phyloP scores from a whole-genome alignment of 2,329 filamentous ascomycete genomes.

The Aspergillus sp. region DNA sequence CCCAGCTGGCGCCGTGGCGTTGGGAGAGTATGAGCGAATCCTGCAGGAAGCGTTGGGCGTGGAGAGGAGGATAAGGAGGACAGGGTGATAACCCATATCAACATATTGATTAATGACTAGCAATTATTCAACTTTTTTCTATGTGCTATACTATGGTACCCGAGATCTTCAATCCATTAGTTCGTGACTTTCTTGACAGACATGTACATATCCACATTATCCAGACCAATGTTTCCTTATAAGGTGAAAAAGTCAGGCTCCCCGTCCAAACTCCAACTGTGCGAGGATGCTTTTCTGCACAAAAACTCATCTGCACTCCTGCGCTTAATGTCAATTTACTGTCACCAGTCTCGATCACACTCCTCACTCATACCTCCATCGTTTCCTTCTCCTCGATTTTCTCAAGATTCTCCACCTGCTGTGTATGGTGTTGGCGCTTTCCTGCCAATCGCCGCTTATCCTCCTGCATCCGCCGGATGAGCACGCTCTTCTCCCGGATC shows the following conservation, averaged over 20 bases:
- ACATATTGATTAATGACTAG: neutral
- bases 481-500: conserved; percentile 57
- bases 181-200: neutral
- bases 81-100: neutral
- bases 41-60: conserved; percentile 46
- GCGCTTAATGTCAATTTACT: neutral
- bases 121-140: neutral
- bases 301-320: neutral
- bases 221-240: conserved; percentile 4
- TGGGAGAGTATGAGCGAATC: conserved; percentile 70
- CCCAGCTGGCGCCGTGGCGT: conserved; percentile 70
- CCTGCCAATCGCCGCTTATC: conserved; percentile 52
- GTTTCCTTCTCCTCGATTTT: conserved; percentile 23
- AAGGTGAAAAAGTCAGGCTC: neutral
- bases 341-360: too few relatives aligned
- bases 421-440: conserved; percentile 34
- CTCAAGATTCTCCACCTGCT: conserved; percentile 15
- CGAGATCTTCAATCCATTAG: neutral
- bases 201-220: neutral
- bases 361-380: conserved; percentile 14
- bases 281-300: conserved; percentile 16
- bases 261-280: conserved; percentile 9
- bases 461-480: conserved; percentile 61
- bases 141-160: neutral
- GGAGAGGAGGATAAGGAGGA: conserved; percentile 30